A percentile compares a stretch with the other conserved stretches of the same genome.
Evolutionary conservation across 495 filamentous ascomycete genomes (phyloP).

Genomic region (Penicillium diatomitis): DNA sequence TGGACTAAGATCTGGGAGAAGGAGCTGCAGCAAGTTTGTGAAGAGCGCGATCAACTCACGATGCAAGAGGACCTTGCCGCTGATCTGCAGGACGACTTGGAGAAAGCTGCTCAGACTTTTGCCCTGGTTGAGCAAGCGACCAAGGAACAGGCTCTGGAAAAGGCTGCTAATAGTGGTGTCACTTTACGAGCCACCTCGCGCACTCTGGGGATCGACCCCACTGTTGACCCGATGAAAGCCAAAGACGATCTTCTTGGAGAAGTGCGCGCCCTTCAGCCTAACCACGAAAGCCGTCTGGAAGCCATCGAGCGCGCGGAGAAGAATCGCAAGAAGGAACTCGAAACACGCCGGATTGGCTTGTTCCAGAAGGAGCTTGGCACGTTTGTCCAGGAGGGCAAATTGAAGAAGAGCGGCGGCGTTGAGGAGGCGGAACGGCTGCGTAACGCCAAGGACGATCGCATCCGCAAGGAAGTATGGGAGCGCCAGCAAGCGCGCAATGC

Average conservation of each 20-base stretch:
- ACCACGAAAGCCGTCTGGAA: conserved; percentile 85
- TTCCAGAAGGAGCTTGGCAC: conserved; percentile 80
- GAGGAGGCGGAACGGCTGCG: conserved; percentile 87
- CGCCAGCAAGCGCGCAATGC: conserved; percentile 45
- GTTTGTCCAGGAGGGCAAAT: conserved; percentile 84
- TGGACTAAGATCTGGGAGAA: conserved; percentile 99
- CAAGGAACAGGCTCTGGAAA: conserved; percentile 83
- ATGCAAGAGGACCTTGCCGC: conserved; percentile 89
- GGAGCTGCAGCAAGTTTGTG: conserved; percentile 87
- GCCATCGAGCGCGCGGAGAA: conserved; percentile 94
- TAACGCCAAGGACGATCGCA: conserved; percentile 78
- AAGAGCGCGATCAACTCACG: conserved; percentile 85
- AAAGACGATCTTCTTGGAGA: conserved; percentile 90
- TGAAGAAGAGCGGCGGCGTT: conserved; percentile 92
- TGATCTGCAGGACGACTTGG: conserved; percentile 88
- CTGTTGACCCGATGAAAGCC: conserved; percentile 64
- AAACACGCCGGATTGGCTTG: conserved; percentile 62
- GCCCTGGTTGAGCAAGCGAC: conserved; percentile 92
- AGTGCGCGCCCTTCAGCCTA: conserved; percentile 88
- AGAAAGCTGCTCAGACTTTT: conserved; percentile 88
- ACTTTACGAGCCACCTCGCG: conserved; percentile 44
- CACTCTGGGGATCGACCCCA: conserved; percentile 54
- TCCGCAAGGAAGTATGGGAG: conserved; percentile 79
- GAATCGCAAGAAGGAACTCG: conserved; percentile 76
- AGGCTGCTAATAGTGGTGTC: conserved; percentile 28